phyloP scores from a whole-genome alignment of 2,329 filamentous ascomycete genomes.

The Colletotrichum trifolii region DNA sequence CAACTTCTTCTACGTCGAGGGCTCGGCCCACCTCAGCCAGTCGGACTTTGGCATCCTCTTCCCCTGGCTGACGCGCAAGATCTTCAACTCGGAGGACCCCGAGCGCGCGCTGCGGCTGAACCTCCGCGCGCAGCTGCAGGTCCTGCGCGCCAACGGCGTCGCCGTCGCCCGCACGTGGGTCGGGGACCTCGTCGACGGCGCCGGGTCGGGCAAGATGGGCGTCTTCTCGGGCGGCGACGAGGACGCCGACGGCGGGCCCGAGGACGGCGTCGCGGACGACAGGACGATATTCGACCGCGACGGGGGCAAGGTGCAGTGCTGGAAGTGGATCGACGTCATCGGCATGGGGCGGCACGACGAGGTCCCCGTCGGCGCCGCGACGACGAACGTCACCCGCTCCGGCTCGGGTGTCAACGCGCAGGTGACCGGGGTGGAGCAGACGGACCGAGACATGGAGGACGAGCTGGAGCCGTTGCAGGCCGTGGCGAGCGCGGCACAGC shows the following conservation, averaged over 20 bases:
- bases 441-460: slow-evolving; percentile 36
- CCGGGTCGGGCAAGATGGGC: slow-evolving; percentile 48
- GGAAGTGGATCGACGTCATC: slow-evolving; percentile 65
- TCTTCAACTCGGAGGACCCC: slow-evolving; percentile 68
- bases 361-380: background rate
- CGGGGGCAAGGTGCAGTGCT: slow-evolving; percentile 55
- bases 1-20: slow-evolving; percentile 78
- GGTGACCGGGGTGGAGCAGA: slow-evolving; percentile 26
- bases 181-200: slow-evolving; percentile 62
- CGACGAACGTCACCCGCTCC: background rate
- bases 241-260: slow-evolving; percentile 35
- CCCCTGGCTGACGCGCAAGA: slow-evolving; percentile 72
- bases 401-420: slow-evolving; percentile 8
- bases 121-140: slow-evolving; percentile 60
- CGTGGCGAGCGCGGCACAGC: slow-evolving; percentile 31
- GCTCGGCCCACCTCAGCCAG: slow-evolving; percentile 84
- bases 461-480: slow-evolving; percentile 37
- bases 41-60: slow-evolving; percentile 87
- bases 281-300: slow-evolving; percentile 61
- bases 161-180: slow-evolving; percentile 61
- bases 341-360: slow-evolving; percentile 54
- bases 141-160: slow-evolving; percentile 62
- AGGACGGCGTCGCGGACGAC: slow-evolving; percentile 59
- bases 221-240: slow-evolving; percentile 8
- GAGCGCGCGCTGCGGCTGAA: slow-evolving; percentile 66